These are phyloP conservation scores for Saccharomycopsis capsularis DNA, from an alignment of 805 yeast genomes.

Conservation along the genomic window DNA sequence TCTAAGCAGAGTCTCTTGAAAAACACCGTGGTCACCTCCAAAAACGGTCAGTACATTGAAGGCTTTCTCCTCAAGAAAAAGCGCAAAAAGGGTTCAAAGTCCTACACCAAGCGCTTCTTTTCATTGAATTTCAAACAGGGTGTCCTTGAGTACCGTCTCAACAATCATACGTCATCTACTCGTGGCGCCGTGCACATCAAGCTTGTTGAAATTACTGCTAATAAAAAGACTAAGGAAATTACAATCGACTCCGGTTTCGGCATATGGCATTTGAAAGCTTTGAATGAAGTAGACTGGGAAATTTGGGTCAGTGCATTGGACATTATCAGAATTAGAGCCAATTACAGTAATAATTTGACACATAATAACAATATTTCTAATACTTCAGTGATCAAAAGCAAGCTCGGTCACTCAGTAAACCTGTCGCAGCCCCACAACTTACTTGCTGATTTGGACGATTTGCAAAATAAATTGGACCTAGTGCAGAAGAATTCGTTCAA, in stretches of 20 bases:
- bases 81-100: slow-evolving; percentile 78
- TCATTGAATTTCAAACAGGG: slow-evolving; percentile 77
- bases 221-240: slow-evolving; percentile 56
- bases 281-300: slow-evolving; percentile 56
- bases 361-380: slow-evolving; percentile 2
- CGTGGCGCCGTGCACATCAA: slow-evolving; percentile 90
- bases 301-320: slow-evolving; percentile 82
- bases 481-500: slow-evolving; percentile 5
- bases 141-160: slow-evolving; percentile 71
- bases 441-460: not conserved
- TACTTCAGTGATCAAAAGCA: not conserved
- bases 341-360: slow-evolving; percentile 4
- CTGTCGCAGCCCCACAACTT: not conserved
- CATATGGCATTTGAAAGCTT: slow-evolving; percentile 80
- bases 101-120: slow-evolving; percentile 80
- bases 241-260: slow-evolving; percentile 93
- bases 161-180: slow-evolving; percentile 61
- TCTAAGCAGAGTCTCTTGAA: not conserved
- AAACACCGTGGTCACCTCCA: slow-evolving; percentile 31
- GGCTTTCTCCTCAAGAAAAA: slow-evolving; percentile 68
- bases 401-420: not conserved
- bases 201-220: slow-evolving; percentile 76
- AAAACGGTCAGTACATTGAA: slow-evolving; percentile 67
- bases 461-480: slow-evolving; percentile 16
- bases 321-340: slow-evolving; percentile 25